Evolutionary conservation across 2,329 filamentous ascomycete genomes (phyloP).

Genomic region (Byssoonygena ceratinophila): DNA sequence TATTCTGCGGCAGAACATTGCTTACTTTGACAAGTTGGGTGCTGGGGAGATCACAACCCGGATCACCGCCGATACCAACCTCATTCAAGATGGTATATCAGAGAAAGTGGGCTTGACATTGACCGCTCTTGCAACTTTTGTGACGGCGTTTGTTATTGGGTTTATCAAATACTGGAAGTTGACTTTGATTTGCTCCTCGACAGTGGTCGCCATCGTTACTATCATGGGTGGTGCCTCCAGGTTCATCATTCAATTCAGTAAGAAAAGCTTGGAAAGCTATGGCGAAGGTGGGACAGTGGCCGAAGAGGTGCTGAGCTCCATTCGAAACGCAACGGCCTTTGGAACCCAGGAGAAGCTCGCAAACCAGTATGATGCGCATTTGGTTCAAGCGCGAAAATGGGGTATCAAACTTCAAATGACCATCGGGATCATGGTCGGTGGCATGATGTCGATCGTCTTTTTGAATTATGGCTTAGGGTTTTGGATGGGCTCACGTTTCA

Average conservation of each 20-base stretch:
- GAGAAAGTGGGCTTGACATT: slow-evolving; percentile 76
- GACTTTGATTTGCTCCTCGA: slow-evolving; percentile 74
- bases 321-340: slow-evolving; percentile 85
- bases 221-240: slow-evolving; percentile 63
- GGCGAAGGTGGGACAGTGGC: slow-evolving; percentile 77
- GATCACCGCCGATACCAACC: slow-evolving; percentile 86
- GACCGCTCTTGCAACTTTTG: slow-evolving; percentile 66
- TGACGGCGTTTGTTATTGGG: slow-evolving; percentile 80
- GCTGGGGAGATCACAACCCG: slow-evolving; percentile 88
- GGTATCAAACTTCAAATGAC: slow-evolving; percentile 65
- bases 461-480: slow-evolving; percentile 80
- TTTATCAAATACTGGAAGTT: slow-evolving; percentile 91
- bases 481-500: slow-evolving; percentile 71
- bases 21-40: slow-evolving; percentile 84
- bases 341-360: slow-evolving; percentile 89
- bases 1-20: slow-evolving; percentile 80
- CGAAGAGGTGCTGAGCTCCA: slow-evolving; percentile 88
- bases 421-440: slow-evolving; percentile 67
- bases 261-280: slow-evolving; percentile 65
- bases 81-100: slow-evolving; percentile 86
- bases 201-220: slow-evolving; percentile 66
- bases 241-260: slow-evolving; percentile 73
- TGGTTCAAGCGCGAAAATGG: slow-evolving; percentile 60
- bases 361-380: slow-evolving; percentile 66
- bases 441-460: slow-evolving; percentile 75